phyloP scores from a whole-genome alignment of 1,284 basidiomycete species.

The Termitomyces sp. region DNA sequence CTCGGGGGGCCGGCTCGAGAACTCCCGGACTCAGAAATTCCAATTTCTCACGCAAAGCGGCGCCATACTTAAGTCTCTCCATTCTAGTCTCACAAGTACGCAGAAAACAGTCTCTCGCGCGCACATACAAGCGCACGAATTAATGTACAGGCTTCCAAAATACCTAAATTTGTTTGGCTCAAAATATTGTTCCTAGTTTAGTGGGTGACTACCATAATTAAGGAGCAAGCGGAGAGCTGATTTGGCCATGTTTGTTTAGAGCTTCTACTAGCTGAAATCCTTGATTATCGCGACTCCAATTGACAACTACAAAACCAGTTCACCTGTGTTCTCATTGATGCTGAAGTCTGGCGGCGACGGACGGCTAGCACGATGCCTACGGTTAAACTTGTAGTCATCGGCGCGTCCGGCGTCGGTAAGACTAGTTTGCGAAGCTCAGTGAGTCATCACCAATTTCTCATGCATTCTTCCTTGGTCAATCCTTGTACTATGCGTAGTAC shows the following conservation, averaged over 20 bases:
- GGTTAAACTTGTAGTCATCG: conserved; percentile 73
- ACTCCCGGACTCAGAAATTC: too few relatives aligned
- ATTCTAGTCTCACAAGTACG: too few relatives aligned
- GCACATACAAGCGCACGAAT: too few relatives aligned
- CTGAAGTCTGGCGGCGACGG: not conserved
- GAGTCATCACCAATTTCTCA: conserved; percentile 18
- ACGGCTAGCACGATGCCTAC: conserved; percentile 43
- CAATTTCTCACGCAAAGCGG: too few relatives aligned
- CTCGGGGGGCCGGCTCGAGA: too few relatives aligned
- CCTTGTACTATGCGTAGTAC: conserved; percentile 42
- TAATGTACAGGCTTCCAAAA: too few relatives aligned
- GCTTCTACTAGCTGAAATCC: not conserved
- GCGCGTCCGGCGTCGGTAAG: conserved; percentile 74
- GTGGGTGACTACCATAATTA: too few relatives aligned
- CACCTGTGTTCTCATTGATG: conserved; percentile 6
- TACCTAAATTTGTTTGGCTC: too few relatives aligned
- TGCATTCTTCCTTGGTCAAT: not conserved
- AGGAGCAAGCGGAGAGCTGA: not conserved
- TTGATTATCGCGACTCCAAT: not conserved
- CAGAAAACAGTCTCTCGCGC: too few relatives aligned
- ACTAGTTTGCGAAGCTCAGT: conserved; percentile 70
- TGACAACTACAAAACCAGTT: not conserved
- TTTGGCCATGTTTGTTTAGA: not conserved
- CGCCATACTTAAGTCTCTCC: too few relatives aligned
- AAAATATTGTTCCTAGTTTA: too few relatives aligned